Conservation (phyloP, 768 basidiomycete species). For the Cystobasidium ongulense region DNA sequence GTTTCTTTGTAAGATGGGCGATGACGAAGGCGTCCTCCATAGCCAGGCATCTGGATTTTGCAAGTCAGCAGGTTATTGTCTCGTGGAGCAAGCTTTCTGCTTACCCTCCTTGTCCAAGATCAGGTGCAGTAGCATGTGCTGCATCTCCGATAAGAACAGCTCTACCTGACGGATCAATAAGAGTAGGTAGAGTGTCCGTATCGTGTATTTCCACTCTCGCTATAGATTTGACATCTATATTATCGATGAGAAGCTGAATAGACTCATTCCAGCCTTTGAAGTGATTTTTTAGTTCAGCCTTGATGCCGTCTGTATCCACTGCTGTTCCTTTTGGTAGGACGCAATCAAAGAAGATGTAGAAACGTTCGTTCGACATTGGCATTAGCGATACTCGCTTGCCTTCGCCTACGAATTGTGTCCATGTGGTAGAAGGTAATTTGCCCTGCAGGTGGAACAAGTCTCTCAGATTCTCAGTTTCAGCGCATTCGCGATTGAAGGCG, state of each 20-base stretch:
- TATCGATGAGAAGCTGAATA: slow-evolving; percentile 26
- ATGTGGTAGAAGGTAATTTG: background rate
- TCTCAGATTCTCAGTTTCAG: no score
- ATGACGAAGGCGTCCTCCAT: slow-evolving; percentile 31
- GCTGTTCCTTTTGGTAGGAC: slow-evolving; percentile 25
- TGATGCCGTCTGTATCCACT: slow-evolving; percentile 3
- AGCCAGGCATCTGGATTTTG: slow-evolving; percentile 9
- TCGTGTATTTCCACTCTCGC: slow-evolving; percentile 29
- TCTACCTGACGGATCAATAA: slow-evolving; percentile 25
- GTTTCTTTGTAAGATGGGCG: slow-evolving; percentile 20
- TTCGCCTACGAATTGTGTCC: slow-evolving; percentile 31
- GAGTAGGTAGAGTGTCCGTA: slow-evolving; percentile 28
- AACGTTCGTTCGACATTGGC: slow-evolving; percentile 25
- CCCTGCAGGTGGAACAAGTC: background rate
- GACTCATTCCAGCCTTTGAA: slow-evolving; percentile 25
- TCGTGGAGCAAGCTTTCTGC: background rate
- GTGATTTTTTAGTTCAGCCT: slow-evolving; percentile 14
- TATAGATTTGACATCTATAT: slow-evolving; percentile 5
- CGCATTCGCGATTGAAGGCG: background rate
- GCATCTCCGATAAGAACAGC: slow-evolving; percentile 28
- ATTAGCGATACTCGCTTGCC: slow-evolving; percentile 30
- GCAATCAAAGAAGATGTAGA: slow-evolving; percentile 31
- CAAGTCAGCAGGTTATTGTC: background rate
- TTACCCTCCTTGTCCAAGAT: slow-evolving; percentile 31
- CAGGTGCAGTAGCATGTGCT: slow-evolving; percentile 31